These are phyloP conservation scores for Pyrus communis DNA, from an alignment of 306 rosid genomes.

Conservation along the genomic window DNA sequence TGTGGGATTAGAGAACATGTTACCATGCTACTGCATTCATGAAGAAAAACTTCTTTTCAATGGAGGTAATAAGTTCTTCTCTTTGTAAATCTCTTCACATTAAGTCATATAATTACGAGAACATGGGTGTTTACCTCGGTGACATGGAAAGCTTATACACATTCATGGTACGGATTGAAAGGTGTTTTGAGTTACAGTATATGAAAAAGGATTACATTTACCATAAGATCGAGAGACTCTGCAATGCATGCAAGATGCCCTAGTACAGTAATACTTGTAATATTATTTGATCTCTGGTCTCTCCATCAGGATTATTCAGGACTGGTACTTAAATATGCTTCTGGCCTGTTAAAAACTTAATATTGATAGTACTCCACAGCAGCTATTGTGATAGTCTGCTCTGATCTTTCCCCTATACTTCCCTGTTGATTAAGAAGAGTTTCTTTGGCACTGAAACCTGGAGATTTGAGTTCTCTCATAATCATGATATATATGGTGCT, in stretches of 20 bases:
- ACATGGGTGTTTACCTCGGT: too few relatives aligned
- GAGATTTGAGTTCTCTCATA: not conserved
- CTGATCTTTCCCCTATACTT: not conserved
- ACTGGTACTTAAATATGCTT: not conserved
- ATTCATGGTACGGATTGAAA: not conserved
- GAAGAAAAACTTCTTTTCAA: not conserved
- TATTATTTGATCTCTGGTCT: not conserved
- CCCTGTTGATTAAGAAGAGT: not conserved
- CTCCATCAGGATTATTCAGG: not conserved
- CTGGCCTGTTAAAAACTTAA: not conserved
- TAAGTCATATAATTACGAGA: too few relatives aligned
- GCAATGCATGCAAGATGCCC: not conserved
- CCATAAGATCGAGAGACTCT: not conserved
- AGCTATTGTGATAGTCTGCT: not conserved
- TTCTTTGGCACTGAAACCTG: not conserved
- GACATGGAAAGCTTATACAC: not conserved
- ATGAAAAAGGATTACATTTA: not conserved
- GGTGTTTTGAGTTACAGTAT: not conserved
- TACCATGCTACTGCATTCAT: not conserved
- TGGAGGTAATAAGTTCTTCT: not conserved
- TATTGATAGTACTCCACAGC: not conserved
- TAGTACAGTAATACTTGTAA: not conserved
- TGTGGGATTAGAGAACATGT: not conserved
- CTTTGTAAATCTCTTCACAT: too few relatives aligned
- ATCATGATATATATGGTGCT: not conserved